A percentile compares a stretch with the other conserved stretches of the same genome.
phyloP scores from a whole-genome alignment of 106 monocot species.

The Allium cepa region DNA sequence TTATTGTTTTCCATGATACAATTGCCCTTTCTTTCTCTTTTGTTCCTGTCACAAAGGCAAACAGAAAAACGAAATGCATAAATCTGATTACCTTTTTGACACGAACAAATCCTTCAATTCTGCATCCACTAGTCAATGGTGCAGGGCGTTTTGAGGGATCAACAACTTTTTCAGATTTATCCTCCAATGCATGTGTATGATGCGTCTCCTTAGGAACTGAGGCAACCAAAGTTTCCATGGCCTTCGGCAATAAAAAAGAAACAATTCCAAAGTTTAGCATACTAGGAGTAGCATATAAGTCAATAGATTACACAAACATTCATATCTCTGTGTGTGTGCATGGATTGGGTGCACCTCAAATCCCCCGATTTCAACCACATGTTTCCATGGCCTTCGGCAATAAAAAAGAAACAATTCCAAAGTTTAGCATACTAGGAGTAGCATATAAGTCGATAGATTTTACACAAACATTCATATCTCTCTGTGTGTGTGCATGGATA shows the following conservation, averaged over 20 bases:
- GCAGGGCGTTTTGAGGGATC: conserved; percentile 74
- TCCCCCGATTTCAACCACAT: background rate
- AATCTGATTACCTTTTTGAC: conserved; percentile 71
- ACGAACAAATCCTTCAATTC: conserved; percentile 95
- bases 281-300: background rate
- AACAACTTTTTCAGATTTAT: conserved; percentile 46
- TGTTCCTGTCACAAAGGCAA: too few relatives aligned
- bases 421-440: background rate
- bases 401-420: conserved; percentile 1
- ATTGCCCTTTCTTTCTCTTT: too few relatives aligned
- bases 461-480: too few relatives aligned
- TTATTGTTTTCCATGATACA: too few relatives aligned
- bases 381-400: conserved; percentile 78
- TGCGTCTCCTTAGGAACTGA: conserved; percentile 46
- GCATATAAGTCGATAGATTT: too few relatives aligned
- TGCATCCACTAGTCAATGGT: conserved; percentile 82
- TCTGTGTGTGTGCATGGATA: too few relatives aligned
- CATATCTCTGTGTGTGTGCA: too few relatives aligned
- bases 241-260: conserved; percentile 30
- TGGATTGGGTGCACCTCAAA: too few relatives aligned
- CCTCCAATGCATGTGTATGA: conserved; percentile 51
- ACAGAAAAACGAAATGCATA: background rate
- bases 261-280: background rate
- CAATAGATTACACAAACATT: too few relatives aligned
- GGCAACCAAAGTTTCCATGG: conserved; percentile 82